Conservation (phyloP, 140 eudicot genomes). For the Bidens hawaiensis region DNA sequence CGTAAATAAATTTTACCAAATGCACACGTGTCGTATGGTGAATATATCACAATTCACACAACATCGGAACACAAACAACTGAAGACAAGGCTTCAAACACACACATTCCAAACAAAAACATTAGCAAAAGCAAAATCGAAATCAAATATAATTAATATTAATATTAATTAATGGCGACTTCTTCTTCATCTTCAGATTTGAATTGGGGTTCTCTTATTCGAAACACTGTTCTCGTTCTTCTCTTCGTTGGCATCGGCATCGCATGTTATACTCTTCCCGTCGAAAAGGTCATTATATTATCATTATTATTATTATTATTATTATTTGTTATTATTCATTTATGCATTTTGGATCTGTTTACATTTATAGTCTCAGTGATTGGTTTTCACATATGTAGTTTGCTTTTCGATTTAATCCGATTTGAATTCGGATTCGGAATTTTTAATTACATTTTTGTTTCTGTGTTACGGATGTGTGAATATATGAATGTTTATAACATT, state of each 20-base stretch:
- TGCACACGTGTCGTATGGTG: background rate
- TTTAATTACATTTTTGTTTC: too few relatives aligned
- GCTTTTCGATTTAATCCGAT: background rate
- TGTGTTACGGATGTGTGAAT: too few relatives aligned
- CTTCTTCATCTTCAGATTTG: background rate
- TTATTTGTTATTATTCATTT: background rate
- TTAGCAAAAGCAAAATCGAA: background rate
- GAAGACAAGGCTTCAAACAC: background rate
- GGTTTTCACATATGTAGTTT: background rate
- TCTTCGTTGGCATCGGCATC: conserved; percentile 51
- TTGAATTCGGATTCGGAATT: too few relatives aligned
- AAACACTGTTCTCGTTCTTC: conserved; percentile 39
- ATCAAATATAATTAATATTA: background rate
- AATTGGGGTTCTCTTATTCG: conserved; percentile 47
- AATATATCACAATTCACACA: background rate
- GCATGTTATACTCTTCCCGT: conserved; percentile 75
- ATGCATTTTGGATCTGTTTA: background rate
- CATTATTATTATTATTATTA: conserved; percentile 12
- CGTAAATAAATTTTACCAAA: too few relatives aligned
- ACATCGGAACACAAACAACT: background rate
- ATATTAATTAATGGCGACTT: background rate
- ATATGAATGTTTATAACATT: too few relatives aligned
- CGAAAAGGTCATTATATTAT: too few relatives aligned
- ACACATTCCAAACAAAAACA: background rate
- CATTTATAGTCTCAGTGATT: background rate